These are phyloP conservation scores for Kwoniella dejecticola DNA, from an alignment of 768 basidiomycete species.

Conservation along the genomic window DNA sequence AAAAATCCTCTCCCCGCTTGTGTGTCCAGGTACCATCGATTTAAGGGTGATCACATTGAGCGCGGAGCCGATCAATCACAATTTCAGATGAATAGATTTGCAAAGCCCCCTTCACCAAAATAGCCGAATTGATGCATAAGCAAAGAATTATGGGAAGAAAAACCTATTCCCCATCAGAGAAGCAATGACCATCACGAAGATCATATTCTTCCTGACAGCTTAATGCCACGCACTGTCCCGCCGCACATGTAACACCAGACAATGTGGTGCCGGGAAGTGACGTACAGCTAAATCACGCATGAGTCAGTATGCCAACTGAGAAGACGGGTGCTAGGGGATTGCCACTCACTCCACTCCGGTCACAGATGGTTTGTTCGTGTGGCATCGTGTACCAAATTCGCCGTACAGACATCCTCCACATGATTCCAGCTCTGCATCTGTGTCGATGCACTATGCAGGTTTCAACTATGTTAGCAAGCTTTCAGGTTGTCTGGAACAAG, in stretches of 20 bases:
- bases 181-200: not conserved
- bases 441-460: not conserved
- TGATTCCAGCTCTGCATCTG: not conserved
- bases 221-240: not conserved
- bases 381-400: not conserved
- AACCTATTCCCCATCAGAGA: not conserved
- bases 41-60: too few relatives aligned
- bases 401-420: slow-evolving; percentile 1
- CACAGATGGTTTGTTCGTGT: not conserved
- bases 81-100: too few relatives aligned
- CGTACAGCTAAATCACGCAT: not conserved
- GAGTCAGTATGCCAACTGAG: not conserved
- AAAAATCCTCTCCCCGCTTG: too few relatives aligned
- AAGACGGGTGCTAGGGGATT: not conserved
- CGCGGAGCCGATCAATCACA: too few relatives aligned
- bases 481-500: not conserved
- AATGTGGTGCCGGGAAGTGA: not conserved
- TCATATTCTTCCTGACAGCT: not conserved
- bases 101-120: too few relatives aligned
- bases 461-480: not conserved
- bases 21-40: too few relatives aligned
- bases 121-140: too few relatives aligned
- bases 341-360: not conserved
- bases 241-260: not conserved
- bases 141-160: too few relatives aligned